These are phyloP conservation scores for Wallacemonas sp. DNA, from an alignment of 208 protist genomes.

Conservation along the genomic window DNA sequence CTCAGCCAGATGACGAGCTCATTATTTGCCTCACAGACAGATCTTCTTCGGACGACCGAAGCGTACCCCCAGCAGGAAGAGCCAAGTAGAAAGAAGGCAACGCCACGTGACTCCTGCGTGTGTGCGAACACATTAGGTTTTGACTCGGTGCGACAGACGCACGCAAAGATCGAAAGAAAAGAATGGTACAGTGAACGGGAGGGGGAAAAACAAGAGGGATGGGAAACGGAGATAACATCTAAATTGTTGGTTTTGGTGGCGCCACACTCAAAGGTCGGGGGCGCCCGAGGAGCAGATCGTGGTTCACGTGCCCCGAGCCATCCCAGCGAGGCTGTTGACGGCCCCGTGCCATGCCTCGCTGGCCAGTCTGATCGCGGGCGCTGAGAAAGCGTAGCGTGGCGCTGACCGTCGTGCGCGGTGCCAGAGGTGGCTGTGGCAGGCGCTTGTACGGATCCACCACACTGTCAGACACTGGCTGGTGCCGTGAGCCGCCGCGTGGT, in stretches of 20 bases:
- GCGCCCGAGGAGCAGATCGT: not conserved
- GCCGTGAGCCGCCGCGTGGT: not conserved
- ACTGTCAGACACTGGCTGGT: not conserved
- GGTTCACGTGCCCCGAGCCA: not conserved
- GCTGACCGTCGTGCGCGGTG: constrained; percentile 7
- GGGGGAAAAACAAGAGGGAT: too few relatives aligned
- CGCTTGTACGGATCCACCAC: not conserved
- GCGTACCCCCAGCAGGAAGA: too few relatives aligned
- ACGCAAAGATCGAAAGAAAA: too few relatives aligned
- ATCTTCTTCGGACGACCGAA: too few relatives aligned
- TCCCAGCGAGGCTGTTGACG: constrained; percentile 3
- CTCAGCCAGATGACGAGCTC: too few relatives aligned
- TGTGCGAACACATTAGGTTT: too few relatives aligned
- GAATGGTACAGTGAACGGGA: too few relatives aligned
- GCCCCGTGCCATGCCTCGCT: not conserved
- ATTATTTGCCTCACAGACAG: too few relatives aligned
- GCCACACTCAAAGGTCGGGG: not conserved
- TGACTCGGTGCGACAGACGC: too few relatives aligned
- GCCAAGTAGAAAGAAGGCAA: too few relatives aligned
- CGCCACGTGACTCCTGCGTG: too few relatives aligned
- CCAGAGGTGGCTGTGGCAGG: not conserved
- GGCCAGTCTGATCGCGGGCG: not conserved
- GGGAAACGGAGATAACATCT: too few relatives aligned
- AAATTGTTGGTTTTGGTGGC: constrained; percentile 1
- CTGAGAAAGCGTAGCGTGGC: constrained; percentile 8